Evolutionary conservation across 352 stramenopile genomes (phyloP), one percentile per base, ranked within the genome.

Genomic region (Globisporangium megalacanthum): DNA sequence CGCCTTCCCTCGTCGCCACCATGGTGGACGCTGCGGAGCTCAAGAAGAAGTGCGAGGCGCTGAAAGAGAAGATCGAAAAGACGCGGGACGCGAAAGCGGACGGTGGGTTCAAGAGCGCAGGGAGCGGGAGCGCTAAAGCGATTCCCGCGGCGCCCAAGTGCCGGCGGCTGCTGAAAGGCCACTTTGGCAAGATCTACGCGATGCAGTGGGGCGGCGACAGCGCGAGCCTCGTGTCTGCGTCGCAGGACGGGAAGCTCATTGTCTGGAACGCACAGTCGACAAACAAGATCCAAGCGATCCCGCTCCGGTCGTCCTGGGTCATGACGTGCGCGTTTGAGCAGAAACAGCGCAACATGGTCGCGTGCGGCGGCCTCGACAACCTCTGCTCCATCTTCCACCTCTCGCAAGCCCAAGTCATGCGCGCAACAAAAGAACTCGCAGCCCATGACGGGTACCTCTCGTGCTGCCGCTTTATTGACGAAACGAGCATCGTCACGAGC

Each of bases 321-420:
- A 99, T 99, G 97, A 98, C 96, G 8, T 99, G 97, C 62, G 96
- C 96, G 6, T 99, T 99, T 65, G 97, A 99, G 80, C 96, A 98
- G 68, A 93, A 94, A 48, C 91, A 97, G 61, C 90, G 95, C 58
- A 97, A 98, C 66, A 92, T 99, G 74, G 94, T 99, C 41, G 97
- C 97, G 0, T 99, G 96, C 69, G 97, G 97, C 47, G 97, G 97
- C 11, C 79, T 99, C 7, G 97, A 99, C 75, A 99, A 99, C 77
- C 74, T 99, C 48, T 99, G 97, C 77, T 99, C 96, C n/a, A 98
- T 99, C 64, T 99, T 99, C 73, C 94, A 98, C 65, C 74, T 99
- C 9, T 90, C 79, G 42, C 81, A 97, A 58, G 78, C 81, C 3
- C 84, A 93, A 63, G 86, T 95, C 53, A 92, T 97, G 75, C 82